Conservation (phyloP, 2,329 filamentous ascomycete genomes). For the Aspergillus spinulosporus region DNA sequence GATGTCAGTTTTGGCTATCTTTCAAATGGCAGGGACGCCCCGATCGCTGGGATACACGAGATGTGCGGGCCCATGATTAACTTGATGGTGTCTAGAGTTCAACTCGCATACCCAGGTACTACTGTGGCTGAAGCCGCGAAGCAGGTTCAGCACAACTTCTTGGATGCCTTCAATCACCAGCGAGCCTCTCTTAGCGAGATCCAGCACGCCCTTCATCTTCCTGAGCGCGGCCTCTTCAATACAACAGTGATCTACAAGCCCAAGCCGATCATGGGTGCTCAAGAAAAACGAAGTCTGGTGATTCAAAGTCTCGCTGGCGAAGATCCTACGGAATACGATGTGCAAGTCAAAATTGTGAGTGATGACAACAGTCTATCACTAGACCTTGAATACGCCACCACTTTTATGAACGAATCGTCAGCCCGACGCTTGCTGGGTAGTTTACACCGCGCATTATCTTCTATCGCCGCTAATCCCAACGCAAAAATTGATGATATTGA, state of each 20-base stretch:
- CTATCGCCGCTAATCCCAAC: neutral
- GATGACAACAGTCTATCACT: neutral
- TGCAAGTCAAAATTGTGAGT: constrained; percentile 6
- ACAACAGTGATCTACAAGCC: constrained; percentile 11
- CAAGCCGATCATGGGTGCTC: neutral
- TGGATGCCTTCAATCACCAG: constrained; percentile 7
- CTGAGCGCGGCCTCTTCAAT: constrained; percentile 5
- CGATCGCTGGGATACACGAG: constrained; percentile 1
- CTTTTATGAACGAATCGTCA: neutral
- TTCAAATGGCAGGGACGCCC: constrained; percentile 5
- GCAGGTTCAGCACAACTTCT: constrained; percentile 3
- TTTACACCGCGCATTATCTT: neutral
- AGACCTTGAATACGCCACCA: constrained; percentile 8
- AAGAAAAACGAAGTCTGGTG: neutral
- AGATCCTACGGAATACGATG: constrained; percentile 10
- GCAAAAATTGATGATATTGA: neutral
- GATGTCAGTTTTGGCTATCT: constrained; percentile 10
- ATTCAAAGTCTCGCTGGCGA: constrained; percentile 4
- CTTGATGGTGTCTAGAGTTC: constrained; percentile 6
- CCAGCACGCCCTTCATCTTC: constrained; percentile 6
- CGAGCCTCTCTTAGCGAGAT: constrained; percentile 10
- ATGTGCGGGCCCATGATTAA: constrained; percentile 11
- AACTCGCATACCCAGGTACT: neutral
- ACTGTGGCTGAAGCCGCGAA: neutral
- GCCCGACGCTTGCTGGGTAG: neutral